Conservation (phyloP, 1,139 yeast genomes). For the Blastobotrys ciferrii region DNA sequence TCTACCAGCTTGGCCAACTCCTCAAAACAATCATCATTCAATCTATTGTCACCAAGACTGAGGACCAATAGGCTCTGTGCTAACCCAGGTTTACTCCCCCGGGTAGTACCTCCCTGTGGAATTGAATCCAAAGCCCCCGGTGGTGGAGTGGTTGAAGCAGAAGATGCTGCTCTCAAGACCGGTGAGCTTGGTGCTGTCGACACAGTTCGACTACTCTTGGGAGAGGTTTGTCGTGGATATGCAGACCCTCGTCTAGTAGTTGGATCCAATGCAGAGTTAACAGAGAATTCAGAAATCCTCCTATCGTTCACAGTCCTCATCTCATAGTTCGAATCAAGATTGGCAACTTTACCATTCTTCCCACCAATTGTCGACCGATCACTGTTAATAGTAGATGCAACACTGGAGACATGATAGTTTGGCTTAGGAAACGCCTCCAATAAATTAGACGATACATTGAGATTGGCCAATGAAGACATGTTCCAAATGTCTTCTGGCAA, state of each 20-base stretch:
- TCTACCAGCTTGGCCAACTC: constrained; percentile 59
- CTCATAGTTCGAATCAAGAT: constrained; percentile 22
- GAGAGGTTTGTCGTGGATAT: constrained; percentile 4
- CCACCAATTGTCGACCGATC: constrained; percentile 1
- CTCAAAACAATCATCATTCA: constrained; percentile 75
- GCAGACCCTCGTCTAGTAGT: constrained; percentile 6
- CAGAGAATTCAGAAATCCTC: constrained; percentile 26
- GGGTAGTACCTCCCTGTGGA: constrained; percentile 6
- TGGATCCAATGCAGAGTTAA: constrained; percentile 28
- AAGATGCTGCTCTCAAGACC: not conserved
- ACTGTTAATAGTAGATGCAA: constrained; percentile 14
- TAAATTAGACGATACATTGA: constrained; percentile 81
- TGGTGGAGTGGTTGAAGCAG: constrained; percentile 3
- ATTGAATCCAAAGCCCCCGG: not conserved
- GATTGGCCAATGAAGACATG: constrained; percentile 52
- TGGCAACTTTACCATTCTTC: constrained; percentile 13
- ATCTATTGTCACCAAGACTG: constrained; percentile 77
- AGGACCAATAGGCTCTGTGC: constrained; percentile 51
- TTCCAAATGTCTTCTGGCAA: constrained; percentile 72
- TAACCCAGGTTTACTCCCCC: constrained; percentile 10
- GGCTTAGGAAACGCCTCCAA: constrained; percentile 62
- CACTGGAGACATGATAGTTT: constrained; percentile 23
- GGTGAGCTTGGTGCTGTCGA: constrained; percentile 5
- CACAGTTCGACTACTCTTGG: constrained; percentile 5
- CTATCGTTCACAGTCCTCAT: constrained; percentile 19